phyloP scores from a whole-genome alignment of 208 protist species.

The Plasmodiophora brassicae region DNA sequence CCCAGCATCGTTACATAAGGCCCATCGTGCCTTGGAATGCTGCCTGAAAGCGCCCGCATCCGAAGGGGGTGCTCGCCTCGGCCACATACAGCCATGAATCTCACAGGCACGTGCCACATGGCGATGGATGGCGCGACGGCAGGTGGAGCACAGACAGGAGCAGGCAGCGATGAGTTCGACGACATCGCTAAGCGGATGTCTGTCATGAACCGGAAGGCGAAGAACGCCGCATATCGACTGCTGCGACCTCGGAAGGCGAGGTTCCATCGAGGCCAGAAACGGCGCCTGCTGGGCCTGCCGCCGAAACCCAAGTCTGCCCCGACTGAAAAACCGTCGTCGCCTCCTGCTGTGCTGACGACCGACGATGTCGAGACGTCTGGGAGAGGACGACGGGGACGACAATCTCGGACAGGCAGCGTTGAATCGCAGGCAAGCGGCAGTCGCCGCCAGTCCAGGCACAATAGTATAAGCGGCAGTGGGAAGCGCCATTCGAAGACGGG shows the following conservation, averaged over 20 bases:
- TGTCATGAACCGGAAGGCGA: background rate
- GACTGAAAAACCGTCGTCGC: background rate
- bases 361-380: background rate
- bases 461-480: background rate
- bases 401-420: no score
- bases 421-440: no score
- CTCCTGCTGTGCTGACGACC: background rate
- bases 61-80: no score
- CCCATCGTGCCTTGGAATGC: no score
- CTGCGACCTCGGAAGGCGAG: background rate
- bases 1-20: no score
- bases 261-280: background rate
- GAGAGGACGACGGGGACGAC: no score
- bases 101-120: no score
- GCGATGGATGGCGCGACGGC: no score
- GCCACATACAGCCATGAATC: no score
- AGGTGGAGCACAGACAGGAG: no score
- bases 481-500: background rate
- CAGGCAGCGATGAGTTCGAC: background rate
- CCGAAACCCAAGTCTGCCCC: background rate
- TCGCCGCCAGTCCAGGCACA: background rate
- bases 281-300: background rate
- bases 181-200: background rate
- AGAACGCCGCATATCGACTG: background rate
- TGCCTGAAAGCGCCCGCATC: no score